Evolutionary conservation across 768 basidiomycete species (phyloP).

Genomic region (Fistulinella prunicolor): DNA sequence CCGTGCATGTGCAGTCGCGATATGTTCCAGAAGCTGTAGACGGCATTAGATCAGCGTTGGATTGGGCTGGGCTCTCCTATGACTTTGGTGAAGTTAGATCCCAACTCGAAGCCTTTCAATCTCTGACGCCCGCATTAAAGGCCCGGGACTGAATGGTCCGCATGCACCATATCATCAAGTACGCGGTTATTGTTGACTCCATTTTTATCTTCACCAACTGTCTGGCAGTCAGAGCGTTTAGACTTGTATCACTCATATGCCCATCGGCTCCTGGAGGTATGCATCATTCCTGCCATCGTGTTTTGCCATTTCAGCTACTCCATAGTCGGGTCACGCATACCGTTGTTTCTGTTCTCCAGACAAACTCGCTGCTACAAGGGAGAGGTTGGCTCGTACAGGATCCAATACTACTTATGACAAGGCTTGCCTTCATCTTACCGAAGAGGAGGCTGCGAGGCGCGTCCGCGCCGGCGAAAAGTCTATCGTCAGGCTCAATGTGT

Average conservation of each 20-base stretch:
- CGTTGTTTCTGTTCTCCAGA: conserved; percentile 90
- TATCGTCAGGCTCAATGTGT: conserved; percentile 85
- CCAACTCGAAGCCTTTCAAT: not conserved
- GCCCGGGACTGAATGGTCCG: conserved; percentile 72
- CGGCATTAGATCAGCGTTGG: conserved; percentile 66
- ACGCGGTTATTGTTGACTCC: not conserved
- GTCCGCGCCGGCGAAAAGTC: conserved; percentile 73
- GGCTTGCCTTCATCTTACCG: conserved; percentile 77
- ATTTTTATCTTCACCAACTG: not conserved
- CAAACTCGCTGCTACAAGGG: conserved; percentile 63
- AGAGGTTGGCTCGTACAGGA: conserved; percentile 68
- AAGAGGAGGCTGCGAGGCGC: conserved; percentile 78
- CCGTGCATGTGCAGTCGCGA: conserved; percentile 57
- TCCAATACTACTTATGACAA: conserved; percentile 85
- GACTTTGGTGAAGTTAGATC: conserved; percentile 68
- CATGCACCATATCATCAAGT: conserved; percentile 90
- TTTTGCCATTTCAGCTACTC: not conserved
- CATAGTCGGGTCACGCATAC: conserved; percentile 84
- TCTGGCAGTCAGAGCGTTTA: conserved; percentile 77
- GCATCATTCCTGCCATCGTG: conserved; percentile 1
- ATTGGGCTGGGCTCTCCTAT: conserved; percentile 90
- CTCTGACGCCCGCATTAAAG: conserved; percentile 41
- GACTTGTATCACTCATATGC: conserved; percentile 80
- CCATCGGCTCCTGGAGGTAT: conserved; percentile 71
- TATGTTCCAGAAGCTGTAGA: conserved; percentile 84